Evolutionary conservation across 208 protist species (phyloP).

Genomic region (Leishmania mexicana): DNA sequence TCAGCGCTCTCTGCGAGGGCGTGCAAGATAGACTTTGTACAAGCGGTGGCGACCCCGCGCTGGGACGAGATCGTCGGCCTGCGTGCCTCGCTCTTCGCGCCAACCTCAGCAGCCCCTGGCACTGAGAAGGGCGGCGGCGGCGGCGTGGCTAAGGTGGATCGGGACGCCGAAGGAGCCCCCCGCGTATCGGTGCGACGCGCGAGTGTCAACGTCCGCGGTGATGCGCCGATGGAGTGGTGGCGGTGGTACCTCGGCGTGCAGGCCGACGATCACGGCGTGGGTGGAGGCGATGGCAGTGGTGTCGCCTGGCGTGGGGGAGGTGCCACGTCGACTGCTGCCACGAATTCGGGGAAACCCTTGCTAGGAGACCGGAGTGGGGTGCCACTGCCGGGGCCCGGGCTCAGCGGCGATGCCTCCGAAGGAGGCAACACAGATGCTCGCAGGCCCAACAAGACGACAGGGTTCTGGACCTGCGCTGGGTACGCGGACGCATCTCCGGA

Average conservation of each 20-base stretch:
- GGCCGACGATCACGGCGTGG: not conserved
- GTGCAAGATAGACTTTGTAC: constrained; percentile 24
- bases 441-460: not conserved
- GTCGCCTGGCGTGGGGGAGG: not conserved
- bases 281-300: not conserved
- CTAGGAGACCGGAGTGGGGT: not conserved
- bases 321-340: not conserved
- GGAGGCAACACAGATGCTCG: not conserved
- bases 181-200: constrained; percentile 8
- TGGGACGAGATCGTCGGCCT: constrained; percentile 27
- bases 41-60: constrained; percentile 21
- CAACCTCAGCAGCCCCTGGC: not conserved
- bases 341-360: not conserved
- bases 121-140: not conserved
- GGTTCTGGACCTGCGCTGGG: constrained; percentile 15
- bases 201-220: constrained; percentile 33
- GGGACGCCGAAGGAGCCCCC: not conserved
- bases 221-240: constrained; percentile 35
- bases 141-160: not conserved
- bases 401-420: not conserved
- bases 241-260: constrained; percentile 18
- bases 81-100: constrained; percentile 17
- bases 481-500: not conserved
- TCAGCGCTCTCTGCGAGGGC: not conserved
- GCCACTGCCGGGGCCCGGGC: not conserved